Evolutionary conservation across 1,139 yeast species (phyloP), one percentile per base, ranked within the genome.

Genomic region (Yamadazyma oceani): DNA sequence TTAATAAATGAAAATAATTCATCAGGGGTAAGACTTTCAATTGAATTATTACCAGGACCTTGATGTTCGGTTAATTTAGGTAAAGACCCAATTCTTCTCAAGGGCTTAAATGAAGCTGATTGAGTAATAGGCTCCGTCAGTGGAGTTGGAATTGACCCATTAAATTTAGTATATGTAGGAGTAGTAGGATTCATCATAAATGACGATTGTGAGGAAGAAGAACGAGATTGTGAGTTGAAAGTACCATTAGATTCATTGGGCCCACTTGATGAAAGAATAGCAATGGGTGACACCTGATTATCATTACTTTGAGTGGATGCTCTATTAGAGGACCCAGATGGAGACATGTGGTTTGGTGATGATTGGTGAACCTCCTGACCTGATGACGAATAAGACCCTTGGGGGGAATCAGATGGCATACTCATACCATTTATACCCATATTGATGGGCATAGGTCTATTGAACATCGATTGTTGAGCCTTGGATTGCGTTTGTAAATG

Each of bases 1-100:
- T 42, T 40, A 11, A 35, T 36, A 17, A 21, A 31, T 3, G 31
- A 30, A 11, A 45, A 37, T 2, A 45, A 35, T 8, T 53, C 54
- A 12, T 45, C 49, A 1, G 56, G 52, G 23, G 54, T 50, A 17
- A 44, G 25, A 9, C 45, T 40, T 26, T 50, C 55, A 16, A 51
- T 42, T 2, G 52, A 47, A 17, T 49, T 43, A 10, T 47, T 47
- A 27, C n/a, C 4, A 12, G 30, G 9, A 16, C 19, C 13, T 27
- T 27, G 30, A 27, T 27, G 30, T 23, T 45, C 49, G n/a, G 28
- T 29, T 14, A 25, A 24, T 9, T 39, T 37, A 5, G 41, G 44
- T 29, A 38, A 26, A 11, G 40, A 42, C 29, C 31, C 36, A 16
- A 21, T 32, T 17, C 35, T 23, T 30, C 17, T 36, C 22, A 24